Evolutionary conservation across 306 rosid genomes (phyloP), one percentile per base, ranked within the genome.

Genomic region (Pterocarpus santalinus): DNA sequence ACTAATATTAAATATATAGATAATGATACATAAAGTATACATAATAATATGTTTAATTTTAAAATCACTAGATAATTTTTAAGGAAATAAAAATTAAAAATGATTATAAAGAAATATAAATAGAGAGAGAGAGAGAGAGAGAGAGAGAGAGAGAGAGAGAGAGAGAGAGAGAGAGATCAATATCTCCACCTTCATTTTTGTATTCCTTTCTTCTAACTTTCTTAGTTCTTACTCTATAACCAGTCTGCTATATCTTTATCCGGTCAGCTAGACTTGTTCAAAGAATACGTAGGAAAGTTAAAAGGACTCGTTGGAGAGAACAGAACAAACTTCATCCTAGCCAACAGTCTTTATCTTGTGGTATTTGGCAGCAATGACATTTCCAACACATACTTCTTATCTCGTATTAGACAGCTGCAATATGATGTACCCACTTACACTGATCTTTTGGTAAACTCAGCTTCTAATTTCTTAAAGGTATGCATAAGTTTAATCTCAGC

Each of bases 301-400:
- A 71, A 61, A 53, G 84, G 71, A 16, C 2, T 44, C 0, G 87
- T 90, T 0, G 97, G 94, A 79, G 83, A 83, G 9, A 38, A 77
- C 5, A 85, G 79, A 85, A 66, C 90, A 47, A 69, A 89, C 2
- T 87, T 81, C 75, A 90, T 92, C 58, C 1, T 92, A 9, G 73
- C 87, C 62, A 92, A 90, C 35, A 75, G 90, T 65, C 0, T 90
- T 1, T 79, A 71, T 76, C 10, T 92, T 3, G 86, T 87, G 44
- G 97, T 81, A 13, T 87, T 91, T 0, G 94, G 97, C n/a, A 90
- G 93, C 67, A 90, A 90, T 51, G 97, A 92, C 84, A 86, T 92
- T 47, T 87, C 93, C 55, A 92, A 90, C 76, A 89, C 97, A 1
- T 92, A 90, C 36, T 91, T 84, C 65, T 58, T 81, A 5, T 22